Percentiles rank a stretch among this genome's conserved stretches.
Conservation (phyloP, 176 grass and related monocot genomes). For the Oryza australiensis region DNA sequence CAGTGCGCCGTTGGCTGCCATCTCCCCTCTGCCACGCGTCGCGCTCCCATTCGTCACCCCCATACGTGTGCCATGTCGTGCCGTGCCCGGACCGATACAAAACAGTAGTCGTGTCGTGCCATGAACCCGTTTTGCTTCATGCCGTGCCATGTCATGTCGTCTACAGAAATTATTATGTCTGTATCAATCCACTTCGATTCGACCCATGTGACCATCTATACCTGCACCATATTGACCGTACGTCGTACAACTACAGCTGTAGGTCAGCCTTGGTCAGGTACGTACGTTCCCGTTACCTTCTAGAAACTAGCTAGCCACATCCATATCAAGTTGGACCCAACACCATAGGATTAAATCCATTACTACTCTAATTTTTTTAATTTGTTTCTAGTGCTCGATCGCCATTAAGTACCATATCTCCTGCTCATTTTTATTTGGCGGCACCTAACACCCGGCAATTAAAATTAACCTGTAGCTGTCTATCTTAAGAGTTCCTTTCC, state of each 20-base stretch:
- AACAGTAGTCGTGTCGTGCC: too few relatives aligned
- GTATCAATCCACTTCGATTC: too few relatives aligned
- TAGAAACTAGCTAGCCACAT: neutral
- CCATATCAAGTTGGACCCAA: neutral
- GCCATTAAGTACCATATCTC: slow-evolving; percentile 12
- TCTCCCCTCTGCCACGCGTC: too few relatives aligned
- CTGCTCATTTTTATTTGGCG: neutral
- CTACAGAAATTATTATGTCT: too few relatives aligned
- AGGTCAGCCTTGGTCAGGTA: neutral
- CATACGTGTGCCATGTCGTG: too few relatives aligned
- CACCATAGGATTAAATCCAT: neutral
- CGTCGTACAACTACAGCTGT: neutral
- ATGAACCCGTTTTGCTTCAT: too few relatives aligned
- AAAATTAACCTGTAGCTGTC: neutral
- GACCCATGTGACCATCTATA: too few relatives aligned
- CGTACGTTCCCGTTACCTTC: neutral
- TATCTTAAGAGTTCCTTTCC: neutral
- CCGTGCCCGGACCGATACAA: too few relatives aligned
- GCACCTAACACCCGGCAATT: slow-evolving; percentile 6
- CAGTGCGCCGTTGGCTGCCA: too few relatives aligned
- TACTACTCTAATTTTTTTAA: neutral
- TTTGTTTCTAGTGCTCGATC: neutral
- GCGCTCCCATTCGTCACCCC: too few relatives aligned
- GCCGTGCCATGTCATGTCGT: too few relatives aligned
- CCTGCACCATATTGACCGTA: neutral